Evolutionary conservation across 495 filamentous ascomycete species (phyloP), one percentile per base, ranked within the genome.

Genomic region (Penicillium alfredii): DNA sequence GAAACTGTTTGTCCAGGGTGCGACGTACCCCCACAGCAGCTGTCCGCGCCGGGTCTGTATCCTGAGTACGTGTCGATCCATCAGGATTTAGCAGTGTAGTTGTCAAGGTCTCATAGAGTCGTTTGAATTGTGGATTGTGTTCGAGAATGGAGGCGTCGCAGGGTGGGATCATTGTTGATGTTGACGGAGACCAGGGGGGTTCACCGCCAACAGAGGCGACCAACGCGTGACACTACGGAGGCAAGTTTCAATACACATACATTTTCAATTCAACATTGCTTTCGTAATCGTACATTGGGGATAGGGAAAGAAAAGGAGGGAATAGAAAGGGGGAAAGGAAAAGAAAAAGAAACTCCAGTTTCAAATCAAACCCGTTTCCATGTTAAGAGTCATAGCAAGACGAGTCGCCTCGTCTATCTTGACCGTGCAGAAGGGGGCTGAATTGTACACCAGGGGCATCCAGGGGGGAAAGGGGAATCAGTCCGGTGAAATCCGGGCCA

Each of bases 121-220:
- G 65, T 33, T 78, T 75, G 44, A 86, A 86, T 29, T 78, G 66
- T 14, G 78, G 78, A 38, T 84, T 84, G 17, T 64, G 66, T 32
- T 74, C 62, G 2, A 86, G 61, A 30, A 86, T 68, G 1, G 66
- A 52, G 16, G 75, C 69, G 19, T 84, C 79, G 33, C 82, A 68
- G 5, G 77, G 78, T 0, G 80, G 78, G 3, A 84, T 60, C 81
- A 86, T 25, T 8, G 23, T 25, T 86, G 21, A 40, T 69, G 44
- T 23, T 36, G 38, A 37, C 34, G 31, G 33, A 29, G 38, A 44
- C 14, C 26, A 33, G 42, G 28, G 29, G 39, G 38, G 23, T 53
- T 49, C 46, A 54, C 52, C 49, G 55, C 55, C 49, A 30, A 42
- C n/a, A 17, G 25, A 8, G 3, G 28, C 18, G 25, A 42, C 7